Evolutionary conservation across 73 alveolate species (phyloP).

Genomic region (Breviolum minutum): DNA sequence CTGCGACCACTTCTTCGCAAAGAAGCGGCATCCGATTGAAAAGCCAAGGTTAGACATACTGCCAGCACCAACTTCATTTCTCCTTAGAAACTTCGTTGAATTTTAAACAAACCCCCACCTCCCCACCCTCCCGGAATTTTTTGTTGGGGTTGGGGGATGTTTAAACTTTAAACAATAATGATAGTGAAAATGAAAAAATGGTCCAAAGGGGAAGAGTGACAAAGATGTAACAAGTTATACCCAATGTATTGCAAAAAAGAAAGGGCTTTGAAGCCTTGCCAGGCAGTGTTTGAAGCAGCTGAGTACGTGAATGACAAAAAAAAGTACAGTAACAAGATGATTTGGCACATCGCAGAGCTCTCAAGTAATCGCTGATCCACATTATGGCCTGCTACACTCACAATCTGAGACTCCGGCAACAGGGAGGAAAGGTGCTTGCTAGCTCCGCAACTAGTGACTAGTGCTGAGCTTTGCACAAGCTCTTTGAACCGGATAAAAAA

Average conservation of each 20-base stretch:
- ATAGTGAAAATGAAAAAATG: too few relatives aligned
- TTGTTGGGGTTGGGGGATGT: too few relatives aligned
- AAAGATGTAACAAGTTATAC: too few relatives aligned
- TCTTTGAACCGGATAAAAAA: neutral
- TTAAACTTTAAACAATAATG: too few relatives aligned
- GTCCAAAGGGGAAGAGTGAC: too few relatives aligned
- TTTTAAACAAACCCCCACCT: neutral
- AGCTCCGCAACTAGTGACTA: neutral
- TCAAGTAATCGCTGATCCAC: neutral
- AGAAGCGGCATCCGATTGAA: constrained; percentile 54
- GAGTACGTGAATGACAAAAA: neutral
- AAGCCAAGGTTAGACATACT: neutral
- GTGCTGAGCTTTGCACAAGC: constrained; percentile 41
- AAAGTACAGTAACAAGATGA: neutral
- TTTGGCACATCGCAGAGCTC: neutral
- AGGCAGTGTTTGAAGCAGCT: neutral
- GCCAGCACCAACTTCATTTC: constrained; percentile 20
- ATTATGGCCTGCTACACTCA: neutral
- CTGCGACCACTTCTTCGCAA: constrained; percentile 24
- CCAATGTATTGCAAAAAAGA: too few relatives aligned
- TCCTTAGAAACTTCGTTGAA: neutral
- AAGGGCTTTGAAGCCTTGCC: too few relatives aligned
- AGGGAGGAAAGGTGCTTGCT: neutral
- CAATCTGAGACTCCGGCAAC: neutral
- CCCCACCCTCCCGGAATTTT: too few relatives aligned